Evolutionary conservation across 441 rosid genomes (phyloP), one percentile per base, ranked within the genome.

Genomic region (Pelargonium citronellum): DNA sequence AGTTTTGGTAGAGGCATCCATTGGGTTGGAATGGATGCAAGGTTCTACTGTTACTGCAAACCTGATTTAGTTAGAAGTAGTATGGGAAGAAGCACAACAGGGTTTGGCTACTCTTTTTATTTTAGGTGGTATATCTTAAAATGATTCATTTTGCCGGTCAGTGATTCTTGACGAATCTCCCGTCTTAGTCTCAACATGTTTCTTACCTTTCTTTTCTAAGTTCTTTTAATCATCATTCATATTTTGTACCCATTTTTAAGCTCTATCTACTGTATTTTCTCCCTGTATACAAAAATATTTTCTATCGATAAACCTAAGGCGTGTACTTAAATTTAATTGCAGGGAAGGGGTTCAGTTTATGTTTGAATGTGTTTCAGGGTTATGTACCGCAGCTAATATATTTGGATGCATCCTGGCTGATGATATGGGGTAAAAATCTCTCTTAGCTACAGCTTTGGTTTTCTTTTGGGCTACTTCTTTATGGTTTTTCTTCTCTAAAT

Each of bases 291-390:
- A 57, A 57, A 17, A 20, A 57, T 57, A 7, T 27, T 62, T 62
- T 30, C 24, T 62, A 62, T 22, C 24, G 66, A 62, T 62, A 27
- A 62, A 24, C 43, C 43, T 22, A 57, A 39, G 43, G 8, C 43
- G 8, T 39, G 9, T 19, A 57, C 30, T 57, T 57, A 19, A 62
- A 11, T 30, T 62, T 62, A n/a, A 64, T 51, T 87, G 86, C 92
- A 95, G 99, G 79, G 99, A 95, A 79, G 99, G 99, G 68, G 98
- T 95, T 77, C 99, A 89, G 79, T 95, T 95, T 82, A 90, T 95
- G 96, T 95, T 95, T 80, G 97, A 92, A 67, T 92, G 99, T 73
- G 87, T 95, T 78, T 83, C 99, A 15, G 98, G 98, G 67, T 67
- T 92, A 75, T 82, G 73, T 64, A 83, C 76, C 60, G 77, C 83